phyloP scores from a whole-genome alignment of 2,329 filamentous ascomycete species.

The Malbranchea zuffiana region DNA sequence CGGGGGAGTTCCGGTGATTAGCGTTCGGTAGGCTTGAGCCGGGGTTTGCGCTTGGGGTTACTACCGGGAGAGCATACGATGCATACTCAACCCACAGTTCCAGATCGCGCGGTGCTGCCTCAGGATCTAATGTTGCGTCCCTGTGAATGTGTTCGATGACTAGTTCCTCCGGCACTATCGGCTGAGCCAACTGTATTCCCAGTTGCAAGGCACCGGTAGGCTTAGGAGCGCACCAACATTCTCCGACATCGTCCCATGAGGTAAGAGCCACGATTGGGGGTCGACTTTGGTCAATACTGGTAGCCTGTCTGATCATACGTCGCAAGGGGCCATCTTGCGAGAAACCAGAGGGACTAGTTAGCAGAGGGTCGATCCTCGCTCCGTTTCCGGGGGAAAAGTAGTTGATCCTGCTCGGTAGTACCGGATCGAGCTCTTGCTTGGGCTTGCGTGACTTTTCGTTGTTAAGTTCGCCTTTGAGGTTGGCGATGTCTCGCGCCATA shows the following conservation, averaged over 20 bases:
- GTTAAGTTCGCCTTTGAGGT: conserved; percentile 14
- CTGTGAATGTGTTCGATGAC: conserved; percentile 61
- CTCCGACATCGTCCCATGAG: conserved; percentile 65
- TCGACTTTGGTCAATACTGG: conserved; percentile 17
- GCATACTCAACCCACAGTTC: conserved; percentile 56
- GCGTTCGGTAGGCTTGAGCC: conserved; percentile 4
- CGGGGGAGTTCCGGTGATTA: too few species aligned
- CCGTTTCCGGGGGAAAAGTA: conserved; percentile 59
- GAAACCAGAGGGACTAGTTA: conserved; percentile 49
- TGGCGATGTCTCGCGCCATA: conserved; percentile 13
- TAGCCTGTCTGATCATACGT: conserved; percentile 15
- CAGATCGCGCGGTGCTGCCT: conserved; percentile 52
- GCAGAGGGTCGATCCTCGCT: conserved; percentile 49
- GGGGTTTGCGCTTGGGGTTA: too few species aligned
- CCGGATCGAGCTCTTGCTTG: conserved; percentile 12
- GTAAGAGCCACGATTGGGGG: conserved; percentile 49
- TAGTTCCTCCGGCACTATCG: conserved; percentile 56
- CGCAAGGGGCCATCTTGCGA: conserved; percentile 18
- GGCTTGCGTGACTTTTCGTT: conserved; percentile 12
- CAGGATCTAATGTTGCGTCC: conserved; percentile 50
- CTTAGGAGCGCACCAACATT: conserved; percentile 70
- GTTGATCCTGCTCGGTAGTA: conserved; percentile 48
- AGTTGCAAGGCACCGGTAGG: conserved; percentile 37
- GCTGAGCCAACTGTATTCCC: conserved; percentile 27
- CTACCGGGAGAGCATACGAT: too few species aligned